These are phyloP conservation scores for Syzygium grande DNA, from an alignment of 345 rosid species.

Conservation along the genomic window DNA sequence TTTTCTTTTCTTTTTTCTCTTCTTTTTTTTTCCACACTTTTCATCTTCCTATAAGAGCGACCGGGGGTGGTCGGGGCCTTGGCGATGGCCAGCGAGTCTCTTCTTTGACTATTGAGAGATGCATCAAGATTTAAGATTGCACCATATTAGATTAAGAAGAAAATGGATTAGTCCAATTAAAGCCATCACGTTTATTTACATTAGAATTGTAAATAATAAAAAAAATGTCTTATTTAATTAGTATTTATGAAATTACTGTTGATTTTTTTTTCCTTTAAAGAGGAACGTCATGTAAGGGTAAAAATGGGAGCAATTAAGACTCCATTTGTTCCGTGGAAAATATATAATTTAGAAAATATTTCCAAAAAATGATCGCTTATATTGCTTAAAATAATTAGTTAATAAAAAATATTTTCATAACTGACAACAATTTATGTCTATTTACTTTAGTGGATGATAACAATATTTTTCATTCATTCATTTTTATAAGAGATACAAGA, in stretches of 20 bases:
- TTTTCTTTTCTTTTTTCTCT: too few species aligned
- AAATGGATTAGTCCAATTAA: not conserved
- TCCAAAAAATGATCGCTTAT: too few species aligned
- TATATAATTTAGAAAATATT: too few species aligned
- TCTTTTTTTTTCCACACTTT: rapidly evolving
- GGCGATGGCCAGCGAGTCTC: not conserved
- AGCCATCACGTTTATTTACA: not conserved
- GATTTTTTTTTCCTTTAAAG: not conserved
- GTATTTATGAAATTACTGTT: not conserved
- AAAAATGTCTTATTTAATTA: not conserved
- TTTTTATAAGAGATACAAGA: too few species aligned
- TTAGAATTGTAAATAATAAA: not conserved
- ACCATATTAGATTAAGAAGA: not conserved
- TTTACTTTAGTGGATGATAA: too few species aligned
- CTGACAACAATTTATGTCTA: too few species aligned
- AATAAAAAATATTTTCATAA: too few species aligned
- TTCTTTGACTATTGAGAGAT: not conserved
- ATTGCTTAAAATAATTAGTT: too few species aligned
- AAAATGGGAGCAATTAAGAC: not conserved
- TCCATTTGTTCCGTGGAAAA: too few species aligned
- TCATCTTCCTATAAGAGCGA: not conserved
- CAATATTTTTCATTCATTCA: too few species aligned
- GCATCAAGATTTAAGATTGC: not conserved
- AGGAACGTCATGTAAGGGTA: not conserved
- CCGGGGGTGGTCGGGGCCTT: not conserved